Evolutionary conservation across 306 rosid genomes (phyloP).

Genomic region (Rosa chinensis): DNA sequence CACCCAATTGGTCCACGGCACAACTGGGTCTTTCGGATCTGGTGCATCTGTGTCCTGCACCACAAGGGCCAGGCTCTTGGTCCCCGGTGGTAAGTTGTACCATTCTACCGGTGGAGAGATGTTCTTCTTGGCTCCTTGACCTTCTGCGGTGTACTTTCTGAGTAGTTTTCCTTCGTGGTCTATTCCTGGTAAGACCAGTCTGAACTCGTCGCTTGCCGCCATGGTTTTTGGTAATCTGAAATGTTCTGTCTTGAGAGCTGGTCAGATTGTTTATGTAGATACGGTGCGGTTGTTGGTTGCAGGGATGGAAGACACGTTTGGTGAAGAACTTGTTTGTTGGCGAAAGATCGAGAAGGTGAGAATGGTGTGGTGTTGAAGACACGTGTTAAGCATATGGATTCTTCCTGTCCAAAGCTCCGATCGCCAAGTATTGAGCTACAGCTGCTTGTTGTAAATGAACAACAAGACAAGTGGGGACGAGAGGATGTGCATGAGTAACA

Average conservation of each 20-base stretch:
- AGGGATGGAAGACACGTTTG: not conserved
- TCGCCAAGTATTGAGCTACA: too few species aligned
- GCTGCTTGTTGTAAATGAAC: not conserved
- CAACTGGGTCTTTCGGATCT: constrained; percentile 49
- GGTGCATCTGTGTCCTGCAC: constrained; percentile 86
- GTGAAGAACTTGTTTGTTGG: not conserved
- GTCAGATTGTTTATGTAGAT: not conserved
- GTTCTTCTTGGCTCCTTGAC: constrained; percentile 76
- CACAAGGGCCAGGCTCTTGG: constrained; percentile 58
- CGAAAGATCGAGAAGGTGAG: not conserved
- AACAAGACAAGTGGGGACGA: too few species aligned
- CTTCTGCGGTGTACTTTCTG: constrained; percentile 60
- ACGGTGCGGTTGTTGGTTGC: not conserved
- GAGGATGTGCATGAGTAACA: too few species aligned
- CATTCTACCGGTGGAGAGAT: constrained; percentile 84
- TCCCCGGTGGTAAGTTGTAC: constrained; percentile 73
- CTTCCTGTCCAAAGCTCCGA: not conserved
- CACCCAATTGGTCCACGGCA: constrained; percentile 85
- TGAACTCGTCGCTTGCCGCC: constrained; percentile 57
- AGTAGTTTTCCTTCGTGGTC: constrained; percentile 62
- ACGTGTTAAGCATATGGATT: not conserved
- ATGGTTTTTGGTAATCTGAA: not conserved
- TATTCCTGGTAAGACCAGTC: constrained; percentile 53
- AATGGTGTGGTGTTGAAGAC: not conserved
- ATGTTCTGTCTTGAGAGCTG: not conserved